These are phyloP conservation scores for Cenchrus purpureus DNA, from an alignment of 176 grass and related monocot genomes.

Conservation along the genomic window DNA sequence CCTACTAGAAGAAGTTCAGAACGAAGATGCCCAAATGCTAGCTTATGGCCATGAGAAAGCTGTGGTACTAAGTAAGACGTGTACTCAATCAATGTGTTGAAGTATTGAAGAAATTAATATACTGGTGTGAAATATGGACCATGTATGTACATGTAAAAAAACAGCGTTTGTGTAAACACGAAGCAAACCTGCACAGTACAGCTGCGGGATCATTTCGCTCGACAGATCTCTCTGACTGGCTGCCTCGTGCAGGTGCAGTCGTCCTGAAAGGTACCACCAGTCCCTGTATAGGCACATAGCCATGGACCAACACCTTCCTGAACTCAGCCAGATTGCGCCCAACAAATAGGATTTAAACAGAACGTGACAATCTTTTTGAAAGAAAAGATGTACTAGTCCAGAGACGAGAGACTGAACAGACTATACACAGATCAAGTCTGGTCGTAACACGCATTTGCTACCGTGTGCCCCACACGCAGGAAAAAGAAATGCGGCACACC, in stretches of 20 bases:
- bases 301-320: background rate
- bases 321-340: background rate
- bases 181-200: background rate
- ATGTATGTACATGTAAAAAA: background rate
- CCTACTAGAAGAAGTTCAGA: too few relatives aligned
- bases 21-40: too few relatives aligned
- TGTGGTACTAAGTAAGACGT: too few relatives aligned
- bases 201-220: background rate
- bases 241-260: background rate
- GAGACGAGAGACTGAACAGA: too few relatives aligned
- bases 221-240: background rate
- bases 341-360: background rate
- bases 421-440: too few relatives aligned
- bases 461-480: constrained; percentile 18
- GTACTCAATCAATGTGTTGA: too few relatives aligned
- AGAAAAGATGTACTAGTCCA: too few relatives aligned
- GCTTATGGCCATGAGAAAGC: too few relatives aligned
- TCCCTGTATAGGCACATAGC: background rate
- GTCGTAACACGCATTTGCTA: background rate
- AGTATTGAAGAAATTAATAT: too few relatives aligned
- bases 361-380: too few relatives aligned
- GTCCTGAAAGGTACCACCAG: background rate
- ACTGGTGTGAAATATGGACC: background rate
- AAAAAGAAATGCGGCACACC: constrained; percentile 38
- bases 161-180: constrained; percentile 18